These are phyloP conservation scores for Raddia guianensis DNA, from an alignment of 176 grass and related monocot species.

Conservation along the genomic window DNA sequence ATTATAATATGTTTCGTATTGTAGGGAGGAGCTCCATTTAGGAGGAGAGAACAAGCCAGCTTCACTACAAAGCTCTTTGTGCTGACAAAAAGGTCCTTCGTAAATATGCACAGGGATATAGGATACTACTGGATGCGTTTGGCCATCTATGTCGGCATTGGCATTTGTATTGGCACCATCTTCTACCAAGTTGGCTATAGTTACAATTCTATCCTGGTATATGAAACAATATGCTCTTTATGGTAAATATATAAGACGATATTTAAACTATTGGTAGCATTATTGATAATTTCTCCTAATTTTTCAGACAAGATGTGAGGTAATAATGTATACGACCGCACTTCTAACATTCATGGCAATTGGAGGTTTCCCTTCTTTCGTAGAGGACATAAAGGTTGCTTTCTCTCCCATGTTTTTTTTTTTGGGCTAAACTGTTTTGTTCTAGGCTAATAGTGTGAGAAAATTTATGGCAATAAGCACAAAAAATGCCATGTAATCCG, in stretches of 20 bases:
- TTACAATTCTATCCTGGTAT: slow-evolving; percentile 57
- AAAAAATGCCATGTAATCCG: background rate
- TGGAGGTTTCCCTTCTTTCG: slow-evolving; percentile 60
- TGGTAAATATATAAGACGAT: background rate
- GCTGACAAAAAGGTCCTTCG: slow-evolving; percentile 57
- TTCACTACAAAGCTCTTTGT: slow-evolving; percentile 42
- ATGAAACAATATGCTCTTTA: background rate
- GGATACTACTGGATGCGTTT: slow-evolving; percentile 68
- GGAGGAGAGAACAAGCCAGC: slow-evolving; percentile 38
- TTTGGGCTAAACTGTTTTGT: background rate
- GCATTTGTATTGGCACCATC: slow-evolving; percentile 57
- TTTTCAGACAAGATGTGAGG: slow-evolving; percentile 51
- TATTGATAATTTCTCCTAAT: background rate
- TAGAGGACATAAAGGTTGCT: slow-evolving; percentile 36
- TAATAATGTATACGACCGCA: slow-evolving; percentile 47
- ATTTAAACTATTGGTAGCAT: background rate
- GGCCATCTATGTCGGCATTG: slow-evolving; percentile 40
- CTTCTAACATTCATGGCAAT: slow-evolving; percentile 56
- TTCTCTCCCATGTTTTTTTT: background rate
- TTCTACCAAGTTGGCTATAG: slow-evolving; percentile 53
- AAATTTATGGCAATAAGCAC: background rate
- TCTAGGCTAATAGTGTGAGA: background rate
- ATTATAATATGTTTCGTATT: slow-evolving; percentile 9
- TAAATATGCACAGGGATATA: slow-evolving; percentile 63
- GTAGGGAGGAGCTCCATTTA: slow-evolving; percentile 44